Base-by-base conservation (phyloP, 2,329 filamentous ascomycete genomes). In the Aspergillus piperis region DNA sequence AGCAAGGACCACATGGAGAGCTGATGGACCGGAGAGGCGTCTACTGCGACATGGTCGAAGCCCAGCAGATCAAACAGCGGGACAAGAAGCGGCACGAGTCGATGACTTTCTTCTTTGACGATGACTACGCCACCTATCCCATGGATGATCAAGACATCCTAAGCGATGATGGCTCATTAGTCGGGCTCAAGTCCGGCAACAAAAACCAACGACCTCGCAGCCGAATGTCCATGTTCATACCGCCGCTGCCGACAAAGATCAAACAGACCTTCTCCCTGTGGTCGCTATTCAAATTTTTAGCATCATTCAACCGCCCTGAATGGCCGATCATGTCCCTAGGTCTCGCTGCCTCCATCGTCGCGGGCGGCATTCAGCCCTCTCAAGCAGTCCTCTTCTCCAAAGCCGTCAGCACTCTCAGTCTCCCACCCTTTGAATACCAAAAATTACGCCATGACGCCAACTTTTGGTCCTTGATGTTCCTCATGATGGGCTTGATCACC, bases 401-500 rank as follows among this genome's bases (percentile, higher is more conserved):
- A 75, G 84, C 91, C 58, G 92, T 97, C 73, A 84, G 86, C 62
- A 86, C 86, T 4, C 81, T 93, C 7, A 84, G 87, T 5, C 77
- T 87, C 11, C 84, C 81, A 21, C 77, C 79, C 7, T 74, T 67
- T 39, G 81, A 82, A 71, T 84, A 81, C 47, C 73, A 73, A 32
- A 73, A 85, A 51, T 81, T 94, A 53, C 85, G 87, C 64, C 80
- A 83, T 38, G 84, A 92, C 60, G 86, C 88, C 25, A 86, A 91
- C 70, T 96, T 96, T 76, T 96, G 91, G 91, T 88, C 86, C 59
- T 80, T 86, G 67, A 96, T 96, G 91, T 96, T 88, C 74, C 83
- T 92, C 64, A 92, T 95, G 86, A 81, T 96, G 48, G 91, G 86
- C 0, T 71, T 90, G 56, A 85, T 90, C 5, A 84, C 89, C 69